Base-by-base conservation (phyloP, 306 rosid genomes). In the Rosa rugosa region DNA sequence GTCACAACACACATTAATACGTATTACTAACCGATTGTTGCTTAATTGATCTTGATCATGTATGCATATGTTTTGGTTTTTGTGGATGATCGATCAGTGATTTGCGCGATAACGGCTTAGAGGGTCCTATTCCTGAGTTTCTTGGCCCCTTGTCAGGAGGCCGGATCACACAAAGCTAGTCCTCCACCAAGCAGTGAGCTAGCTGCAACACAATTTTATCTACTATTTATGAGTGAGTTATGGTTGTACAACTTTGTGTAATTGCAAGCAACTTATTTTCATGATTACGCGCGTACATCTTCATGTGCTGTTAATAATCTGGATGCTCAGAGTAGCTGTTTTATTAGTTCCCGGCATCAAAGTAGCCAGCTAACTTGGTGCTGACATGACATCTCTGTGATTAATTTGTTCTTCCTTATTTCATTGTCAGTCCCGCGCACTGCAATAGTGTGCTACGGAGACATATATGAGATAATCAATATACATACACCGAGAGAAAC, bases 71-170 rank as follows among this genome's bases (percentile, higher is more conserved):
- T 60, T 60, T 60, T 23, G 13, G 36, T 60, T 25, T 60, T 23
- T 60, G 17, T 25, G 66, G 66, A 60, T 60, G 66, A 59, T 59
- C 13, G 38, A 25, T 23, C 20, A 85, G 91, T 62, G 75, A 87
- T 64, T 42, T 85, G 56, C 83, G 79, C 53, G 85, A 79, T 34
- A 85, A 83, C 40, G 70, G 76, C 56, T 67, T 80, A 53, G 71
- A 72, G 70, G 87, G 85, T 20, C 79, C 75, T 60, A 85, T 87
- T 78, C 91, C 77, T 54, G 75, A 81, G 62, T 87, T 85, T 72
- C 79, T 87, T 75, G 88, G 88, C 46, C 78, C 78, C 44, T 41
- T 85, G 5, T 41, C 78, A 17, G 54, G 16, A 25, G 20, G 38
- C 31, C 31, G 31, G 1, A 63, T 27, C 57, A 63, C 27, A 22